A percentile compares a stretch with the other conserved stretches of the same genome.
These are phyloP conservation scores for Linnemannia elongata DNA, from an alignment of 192 early-diverging fungal species.

Conservation along the genomic window DNA sequence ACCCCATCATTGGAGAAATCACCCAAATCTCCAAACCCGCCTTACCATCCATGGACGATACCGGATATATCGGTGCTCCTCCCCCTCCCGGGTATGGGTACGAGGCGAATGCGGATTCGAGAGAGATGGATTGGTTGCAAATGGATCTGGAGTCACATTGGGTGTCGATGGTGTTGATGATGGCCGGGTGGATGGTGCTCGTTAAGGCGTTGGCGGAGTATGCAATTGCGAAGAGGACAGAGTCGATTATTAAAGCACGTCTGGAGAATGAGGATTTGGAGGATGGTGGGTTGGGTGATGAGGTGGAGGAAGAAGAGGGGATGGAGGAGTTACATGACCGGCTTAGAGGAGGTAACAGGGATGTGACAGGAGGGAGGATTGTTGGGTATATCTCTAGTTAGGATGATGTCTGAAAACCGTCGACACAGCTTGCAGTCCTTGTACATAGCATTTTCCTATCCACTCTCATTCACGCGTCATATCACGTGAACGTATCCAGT, in stretches of 20 bases:
- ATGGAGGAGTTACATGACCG: background rate
- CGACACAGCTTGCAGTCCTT: no score
- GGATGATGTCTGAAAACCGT: background rate
- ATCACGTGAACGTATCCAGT: no score
- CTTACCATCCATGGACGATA: slow-evolving; percentile 20
- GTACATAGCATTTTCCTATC: no score
- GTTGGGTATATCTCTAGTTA: background rate
- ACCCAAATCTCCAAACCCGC: slow-evolving; percentile 29
- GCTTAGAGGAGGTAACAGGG: background rate
- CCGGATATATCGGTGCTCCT: slow-evolving; percentile 22
- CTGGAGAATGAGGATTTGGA: slow-evolving; percentile 7
- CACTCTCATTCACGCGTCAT: no score
- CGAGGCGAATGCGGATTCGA: slow-evolving; percentile 18
- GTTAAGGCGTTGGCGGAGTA: slow-evolving; percentile 80
- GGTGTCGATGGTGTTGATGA: slow-evolving; percentile 79
- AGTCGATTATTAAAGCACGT: slow-evolving; percentile 68
- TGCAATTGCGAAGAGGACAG: slow-evolving; percentile 75
- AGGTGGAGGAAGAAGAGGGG: background rate
- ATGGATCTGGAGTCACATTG: slow-evolving; percentile 68
- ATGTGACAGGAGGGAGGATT: background rate
- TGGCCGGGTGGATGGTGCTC: slow-evolving; percentile 80
- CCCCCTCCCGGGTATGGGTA: background rate
- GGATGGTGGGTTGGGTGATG: background rate
- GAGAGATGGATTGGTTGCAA: slow-evolving; percentile 33
- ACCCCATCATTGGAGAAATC: slow-evolving; percentile 34